A percentile compares a stretch with the other conserved stretches of the same genome.
Evolutionary conservation across 73 alveolate genomes (phyloP).

Genomic region (Stentor roeselii): DNA sequence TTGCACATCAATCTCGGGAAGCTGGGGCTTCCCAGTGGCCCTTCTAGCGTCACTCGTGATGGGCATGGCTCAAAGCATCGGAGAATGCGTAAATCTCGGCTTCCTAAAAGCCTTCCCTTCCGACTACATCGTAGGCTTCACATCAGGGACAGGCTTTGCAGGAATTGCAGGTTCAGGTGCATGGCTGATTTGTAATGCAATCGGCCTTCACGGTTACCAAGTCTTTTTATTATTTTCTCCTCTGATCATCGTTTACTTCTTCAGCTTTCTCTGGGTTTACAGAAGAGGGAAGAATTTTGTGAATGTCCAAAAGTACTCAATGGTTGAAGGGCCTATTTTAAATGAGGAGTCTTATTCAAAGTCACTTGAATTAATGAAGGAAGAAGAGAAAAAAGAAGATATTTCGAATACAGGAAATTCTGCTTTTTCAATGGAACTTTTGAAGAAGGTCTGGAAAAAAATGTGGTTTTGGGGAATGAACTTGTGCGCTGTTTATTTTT

Average conservation of each 20-base stretch:
- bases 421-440: conserved; percentile 32
- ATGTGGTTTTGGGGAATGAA: conserved; percentile 52
- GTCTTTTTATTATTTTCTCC: conserved; percentile 52
- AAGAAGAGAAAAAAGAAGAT: conserved; percentile 13
- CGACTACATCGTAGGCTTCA: conserved; percentile 44
- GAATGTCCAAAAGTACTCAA: conserved; percentile 20
- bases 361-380: not conserved
- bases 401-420: conserved; percentile 27
- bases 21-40: conserved; percentile 43
- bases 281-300: conserved; percentile 19
- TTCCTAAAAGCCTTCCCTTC: conserved; percentile 54
- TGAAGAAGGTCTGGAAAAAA: conserved; percentile 38
- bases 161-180: conserved; percentile 83
- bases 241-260: conserved; percentile 34
- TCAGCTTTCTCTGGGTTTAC: conserved; percentile 30
- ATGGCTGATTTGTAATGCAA: conserved; percentile 47
- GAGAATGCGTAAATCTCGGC: conserved; percentile 54
- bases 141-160: conserved; percentile 86
- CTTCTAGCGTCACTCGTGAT: conserved; percentile 41
- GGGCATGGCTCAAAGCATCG: conserved; percentile 44
- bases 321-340: conserved; percentile 22
- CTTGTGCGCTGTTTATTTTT: conserved; percentile 64
- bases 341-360: not conserved
- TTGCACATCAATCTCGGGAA: not conserved
- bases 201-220: conserved; percentile 44